Base-by-base conservation (phyloP, 495 filamentous ascomycete genomes). In the Aspergillus ostianus region DNA sequence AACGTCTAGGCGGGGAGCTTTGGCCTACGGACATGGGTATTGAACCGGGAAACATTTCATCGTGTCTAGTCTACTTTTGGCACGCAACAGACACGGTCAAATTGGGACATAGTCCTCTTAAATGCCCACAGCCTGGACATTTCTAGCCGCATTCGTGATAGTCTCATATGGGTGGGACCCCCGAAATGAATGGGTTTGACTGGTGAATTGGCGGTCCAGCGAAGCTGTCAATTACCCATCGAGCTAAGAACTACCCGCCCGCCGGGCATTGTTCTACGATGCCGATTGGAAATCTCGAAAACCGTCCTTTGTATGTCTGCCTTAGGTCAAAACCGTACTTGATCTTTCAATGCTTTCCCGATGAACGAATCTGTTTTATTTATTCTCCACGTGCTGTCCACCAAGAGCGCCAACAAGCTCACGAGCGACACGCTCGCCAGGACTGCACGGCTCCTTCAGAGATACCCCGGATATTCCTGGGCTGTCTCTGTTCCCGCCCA, bases 81-180 rank as follows among this genome's bases (percentile, higher is more conserved):
- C 47, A 48, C 12, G 21, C 47, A 19, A 48, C 47, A 48, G 47
- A 48, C 47, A 48, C 47, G 47, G 47, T 48, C 47, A 48, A 48
- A 48, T 36, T 4, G 45, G 12, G 21, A 48, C 6, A 23, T 48
- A 19, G n/a, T 13, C 18, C 21, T 23, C 47, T 48, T 7, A 48
- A 48, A 19, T 48, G 47, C 47, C 47, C 47, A 48, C 4, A 47
- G 45, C 45, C 45, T 17, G 45, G 45, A n/a, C 13, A n/a, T 47
- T 47, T 47, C 19, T 47, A 47, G 19, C 12, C 45, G 45, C 45
- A 47, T 47, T 47, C 45, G 19, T 47, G 45, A 17, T 47, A 47
- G 45, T 47, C 45, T 47, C 29, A 30, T 30, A 30, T 47, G 19
- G 45, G 19, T 47, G 45, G 45, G 45, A 47, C 45, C 45, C 19